Conservation (phyloP, 805 yeast genomes). For the Dipodascopsis uninucleata region DNA sequence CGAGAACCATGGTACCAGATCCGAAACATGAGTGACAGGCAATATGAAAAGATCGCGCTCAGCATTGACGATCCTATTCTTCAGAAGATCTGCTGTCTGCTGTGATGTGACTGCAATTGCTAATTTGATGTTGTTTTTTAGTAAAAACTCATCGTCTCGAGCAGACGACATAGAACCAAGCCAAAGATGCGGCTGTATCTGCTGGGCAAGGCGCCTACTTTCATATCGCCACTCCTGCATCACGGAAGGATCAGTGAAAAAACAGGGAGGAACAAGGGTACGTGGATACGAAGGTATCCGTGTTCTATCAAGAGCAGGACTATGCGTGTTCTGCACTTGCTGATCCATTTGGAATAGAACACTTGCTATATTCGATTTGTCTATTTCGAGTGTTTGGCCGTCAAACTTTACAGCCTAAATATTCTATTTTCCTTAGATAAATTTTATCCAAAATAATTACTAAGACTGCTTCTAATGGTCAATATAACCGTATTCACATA, state of each 20-base stretch:
- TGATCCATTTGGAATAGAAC: too few relatives aligned
- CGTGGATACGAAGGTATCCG: constrained; percentile 19
- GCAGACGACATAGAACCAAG: constrained; percentile 47
- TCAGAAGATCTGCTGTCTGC: constrained; percentile 16
- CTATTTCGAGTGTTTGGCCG: too few relatives aligned
- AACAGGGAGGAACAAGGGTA: constrained; percentile 32
- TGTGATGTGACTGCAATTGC: constrained; percentile 16
- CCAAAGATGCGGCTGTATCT: constrained; percentile 42
- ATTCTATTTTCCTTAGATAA: too few relatives aligned
- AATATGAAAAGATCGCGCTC: constrained; percentile 6
- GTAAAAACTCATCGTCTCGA: constrained; percentile 40
- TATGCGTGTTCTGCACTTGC: background rate
- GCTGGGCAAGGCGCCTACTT: constrained; percentile 42
- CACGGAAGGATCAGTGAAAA: constrained; percentile 30
- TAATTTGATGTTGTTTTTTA: constrained; percentile 38
- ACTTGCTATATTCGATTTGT: too few relatives aligned
- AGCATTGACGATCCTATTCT: constrained; percentile 1
- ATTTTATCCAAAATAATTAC: too few relatives aligned
- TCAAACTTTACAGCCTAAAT: too few relatives aligned
- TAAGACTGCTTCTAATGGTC: too few relatives aligned
- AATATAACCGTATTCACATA: too few relatives aligned
- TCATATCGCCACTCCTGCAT: constrained; percentile 35
- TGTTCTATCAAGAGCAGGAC: constrained; percentile 16
- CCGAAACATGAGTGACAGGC: constrained; percentile 7
- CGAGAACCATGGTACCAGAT: constrained; percentile 17